These are phyloP conservation scores for Leccinum barrowsii DNA, from an alignment of 768 basidiomycete genomes.

Conservation along the genomic window DNA sequence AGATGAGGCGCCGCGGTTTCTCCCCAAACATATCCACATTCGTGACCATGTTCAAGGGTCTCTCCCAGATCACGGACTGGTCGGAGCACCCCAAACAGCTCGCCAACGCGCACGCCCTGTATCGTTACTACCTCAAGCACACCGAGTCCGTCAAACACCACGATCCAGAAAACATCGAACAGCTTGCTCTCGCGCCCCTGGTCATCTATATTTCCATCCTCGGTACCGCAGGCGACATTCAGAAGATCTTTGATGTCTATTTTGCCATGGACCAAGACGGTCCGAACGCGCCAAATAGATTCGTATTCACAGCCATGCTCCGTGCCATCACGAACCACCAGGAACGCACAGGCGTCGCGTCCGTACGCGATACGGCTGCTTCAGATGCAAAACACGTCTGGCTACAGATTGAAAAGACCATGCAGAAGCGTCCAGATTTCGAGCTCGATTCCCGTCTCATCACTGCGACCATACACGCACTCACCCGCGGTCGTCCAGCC, in stretches of 20 bases:
- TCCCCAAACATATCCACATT: constrained; percentile 66
- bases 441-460: constrained; percentile 53
- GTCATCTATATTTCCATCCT: constrained; percentile 66
- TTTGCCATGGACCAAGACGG: constrained; percentile 63
- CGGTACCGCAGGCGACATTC: constrained; percentile 53
- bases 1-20: constrained; percentile 88
- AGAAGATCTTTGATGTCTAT: constrained; percentile 75
- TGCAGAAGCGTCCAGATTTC: constrained; percentile 44
- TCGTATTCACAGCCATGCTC: constrained; percentile 67
- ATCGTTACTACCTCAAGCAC: constrained; percentile 53
- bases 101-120: constrained; percentile 55
- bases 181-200: constrained; percentile 45
- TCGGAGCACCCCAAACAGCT: constrained; percentile 55
- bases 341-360: constrained; percentile 19
- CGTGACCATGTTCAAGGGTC: constrained; percentile 64
- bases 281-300: constrained; percentile 54
- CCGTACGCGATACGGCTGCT: constrained; percentile 40
- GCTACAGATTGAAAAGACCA: constrained; percentile 56
- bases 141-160: constrained; percentile 45
- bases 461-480: constrained; percentile 48
- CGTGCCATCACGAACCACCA: constrained; percentile 37
- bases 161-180: constrained; percentile 45
- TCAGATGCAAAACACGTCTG: constrained; percentile 71
- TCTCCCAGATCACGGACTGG: constrained; percentile 64
- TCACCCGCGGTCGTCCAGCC: constrained; percentile 50